Conservation (phyloP, 2,329 filamentous ascomycete genomes). For the Hymenoscyphus linearis region DNA sequence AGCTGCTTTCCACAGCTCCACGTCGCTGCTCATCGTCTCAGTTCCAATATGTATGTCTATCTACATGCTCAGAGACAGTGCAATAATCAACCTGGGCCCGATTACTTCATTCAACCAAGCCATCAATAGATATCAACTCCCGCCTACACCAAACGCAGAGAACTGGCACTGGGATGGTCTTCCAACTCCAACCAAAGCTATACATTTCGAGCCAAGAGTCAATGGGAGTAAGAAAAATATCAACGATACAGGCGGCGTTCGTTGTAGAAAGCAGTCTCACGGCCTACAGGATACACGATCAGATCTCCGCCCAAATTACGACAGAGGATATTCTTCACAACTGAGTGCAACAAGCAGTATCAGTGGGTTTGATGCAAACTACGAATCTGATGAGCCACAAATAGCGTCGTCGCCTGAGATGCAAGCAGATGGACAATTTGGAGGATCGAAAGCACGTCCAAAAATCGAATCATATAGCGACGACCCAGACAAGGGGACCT, state of each 20-base stretch:
- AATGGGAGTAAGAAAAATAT: slow-evolving; percentile 5
- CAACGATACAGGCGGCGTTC: slow-evolving; percentile 11
- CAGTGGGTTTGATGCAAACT: slow-evolving; percentile 3
- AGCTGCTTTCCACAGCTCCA: slow-evolving; percentile 21
- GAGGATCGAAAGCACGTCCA: slow-evolving; percentile 22
- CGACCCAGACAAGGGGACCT: slow-evolving; percentile 31
- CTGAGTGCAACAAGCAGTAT: slow-evolving; percentile 16
- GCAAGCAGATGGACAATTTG: slow-evolving; percentile 19
- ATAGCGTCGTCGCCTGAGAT: slow-evolving; percentile 20
- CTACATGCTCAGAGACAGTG: slow-evolving; percentile 20
- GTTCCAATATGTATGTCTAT: slow-evolving; percentile 23
- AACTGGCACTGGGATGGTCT: slow-evolving; percentile 7
- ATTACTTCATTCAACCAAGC: slow-evolving; percentile 21
- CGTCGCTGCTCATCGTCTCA: slow-evolving; percentile 23
- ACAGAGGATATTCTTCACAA: slow-evolving; percentile 14
- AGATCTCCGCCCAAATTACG: slow-evolving; percentile 7
- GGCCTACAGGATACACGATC: background rate
- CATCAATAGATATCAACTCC: slow-evolving; percentile 11
- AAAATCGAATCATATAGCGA: slow-evolving; percentile 30
- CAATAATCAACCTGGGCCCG: slow-evolving; percentile 20
- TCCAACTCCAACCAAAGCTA: slow-evolving; percentile 3
- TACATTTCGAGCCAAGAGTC: background rate
- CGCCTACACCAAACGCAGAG: slow-evolving; percentile 20
- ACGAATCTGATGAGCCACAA: slow-evolving; percentile 2
- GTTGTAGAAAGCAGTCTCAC: slow-evolving; percentile 13